Conservation (phyloP, 805 yeast genomes). For the Candida orba region DNA sequence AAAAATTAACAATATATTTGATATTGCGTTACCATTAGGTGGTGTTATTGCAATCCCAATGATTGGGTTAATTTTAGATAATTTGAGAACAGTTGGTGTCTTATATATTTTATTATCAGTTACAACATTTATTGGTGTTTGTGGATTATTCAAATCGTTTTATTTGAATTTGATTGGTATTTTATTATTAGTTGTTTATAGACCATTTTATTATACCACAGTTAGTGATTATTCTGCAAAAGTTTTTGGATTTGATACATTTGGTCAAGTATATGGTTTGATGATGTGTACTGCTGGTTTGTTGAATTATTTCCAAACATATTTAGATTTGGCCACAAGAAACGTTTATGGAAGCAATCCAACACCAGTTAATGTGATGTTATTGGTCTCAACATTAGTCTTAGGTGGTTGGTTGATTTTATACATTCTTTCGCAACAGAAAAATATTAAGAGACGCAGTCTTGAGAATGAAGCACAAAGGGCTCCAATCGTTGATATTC, state of each 20-base stretch:
- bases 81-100: constrained; percentile 53
- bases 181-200: constrained; percentile 62
- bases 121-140: constrained; percentile 60
- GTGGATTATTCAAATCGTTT: constrained; percentile 51
- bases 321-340: constrained; percentile 67
- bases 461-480: constrained; percentile 59
- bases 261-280: constrained; percentile 87
- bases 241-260: constrained; percentile 86
- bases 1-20: constrained; percentile 66
- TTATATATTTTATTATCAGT: constrained; percentile 42
- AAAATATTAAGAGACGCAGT: constrained; percentile 37
- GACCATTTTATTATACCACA: constrained; percentile 91
- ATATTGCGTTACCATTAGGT: constrained; percentile 81
- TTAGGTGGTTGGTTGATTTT: constrained; percentile 23
- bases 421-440: constrained; percentile 30
- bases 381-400: constrained; percentile 48
- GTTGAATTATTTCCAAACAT: constrained; percentile 67
- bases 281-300: constrained; percentile 77
- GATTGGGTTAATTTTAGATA: constrained; percentile 75
- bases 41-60: constrained; percentile 84
- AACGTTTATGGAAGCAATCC: constrained; percentile 66
- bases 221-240: constrained; percentile 89
- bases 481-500: constrained; percentile 43
- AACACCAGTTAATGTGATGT: constrained; percentile 57
- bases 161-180: constrained; percentile 61